Conservation (phyloP, 306 rosid species). For the Vigna angularis region DNA sequence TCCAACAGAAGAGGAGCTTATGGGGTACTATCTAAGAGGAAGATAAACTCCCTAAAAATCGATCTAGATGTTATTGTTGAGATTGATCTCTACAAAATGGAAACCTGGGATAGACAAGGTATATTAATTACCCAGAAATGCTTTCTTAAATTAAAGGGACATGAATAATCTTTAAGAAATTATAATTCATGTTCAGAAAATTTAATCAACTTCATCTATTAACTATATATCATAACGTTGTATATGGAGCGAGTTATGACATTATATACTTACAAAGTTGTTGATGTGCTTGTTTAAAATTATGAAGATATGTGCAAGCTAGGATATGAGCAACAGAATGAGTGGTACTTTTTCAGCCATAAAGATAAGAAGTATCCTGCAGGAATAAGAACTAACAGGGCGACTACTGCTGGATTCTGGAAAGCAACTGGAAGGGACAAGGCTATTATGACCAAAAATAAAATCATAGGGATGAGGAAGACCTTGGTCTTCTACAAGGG, state of each 20-base stretch:
- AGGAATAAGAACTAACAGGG: constrained; percentile 88
- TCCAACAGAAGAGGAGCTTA: constrained; percentile 98
- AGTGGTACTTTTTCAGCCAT: constrained; percentile 94
- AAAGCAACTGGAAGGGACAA: constrained; percentile 97
- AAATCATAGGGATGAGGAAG: constrained; percentile 89
- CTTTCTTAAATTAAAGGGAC: neutral
- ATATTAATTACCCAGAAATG: neutral
- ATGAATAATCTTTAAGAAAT: neutral
- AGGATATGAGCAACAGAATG: constrained; percentile 79
- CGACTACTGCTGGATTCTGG: constrained; percentile 92
- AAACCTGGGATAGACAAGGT: constrained; percentile 99
- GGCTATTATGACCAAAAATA: constrained; percentile 76
- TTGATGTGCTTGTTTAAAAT: neutral
- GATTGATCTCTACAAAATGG: constrained; percentile 88
- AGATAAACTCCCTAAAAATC: constrained; percentile 75
- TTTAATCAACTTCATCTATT: neutral
- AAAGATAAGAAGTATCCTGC: constrained; percentile 93
- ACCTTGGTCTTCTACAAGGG: constrained; percentile 93
- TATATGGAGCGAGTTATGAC: constrained; percentile 12
- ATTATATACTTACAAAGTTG: constrained; percentile 2
- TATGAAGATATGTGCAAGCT: constrained; percentile 70
- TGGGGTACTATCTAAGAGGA: constrained; percentile 91
- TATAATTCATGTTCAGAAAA: neutral
- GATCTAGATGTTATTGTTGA: constrained; percentile 88
- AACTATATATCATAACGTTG: constrained; percentile 2